Evolutionary conservation across 768 basidiomycete genomes (phyloP).

Genomic region (Pisolithus sp.): DNA sequence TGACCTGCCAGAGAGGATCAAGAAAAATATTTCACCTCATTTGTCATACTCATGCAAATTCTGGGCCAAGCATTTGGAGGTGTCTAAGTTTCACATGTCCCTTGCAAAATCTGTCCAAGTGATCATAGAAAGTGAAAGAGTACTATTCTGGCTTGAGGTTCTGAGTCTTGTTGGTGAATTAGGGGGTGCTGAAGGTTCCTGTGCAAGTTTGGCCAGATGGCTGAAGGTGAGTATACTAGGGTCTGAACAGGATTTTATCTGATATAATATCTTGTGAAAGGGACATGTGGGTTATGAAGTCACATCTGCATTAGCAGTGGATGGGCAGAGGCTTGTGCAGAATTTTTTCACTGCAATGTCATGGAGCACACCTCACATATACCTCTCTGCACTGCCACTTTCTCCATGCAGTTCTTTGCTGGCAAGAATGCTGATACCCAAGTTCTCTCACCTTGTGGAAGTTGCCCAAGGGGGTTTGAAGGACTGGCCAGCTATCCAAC

Average conservation of each 20-base stretch:
- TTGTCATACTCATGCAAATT: conserved; percentile 7
- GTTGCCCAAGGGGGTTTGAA: too few relatives aligned
- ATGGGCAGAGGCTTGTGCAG: conserved; percentile 9
- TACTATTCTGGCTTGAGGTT: conserved; percentile 7
- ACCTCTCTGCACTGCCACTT: too few relatives aligned
- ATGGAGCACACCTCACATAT: too few relatives aligned
- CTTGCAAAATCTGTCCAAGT: background rate
- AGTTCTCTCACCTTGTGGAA: too few relatives aligned
- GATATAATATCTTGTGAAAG: background rate
- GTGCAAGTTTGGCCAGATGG: background rate
- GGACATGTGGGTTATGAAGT: background rate
- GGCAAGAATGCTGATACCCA: too few relatives aligned
- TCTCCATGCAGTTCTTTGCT: too few relatives aligned
- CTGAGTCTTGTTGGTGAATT: background rate
- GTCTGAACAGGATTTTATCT: background rate
- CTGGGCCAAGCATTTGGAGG: conserved; percentile 7
- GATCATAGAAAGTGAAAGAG: conserved; percentile 1
- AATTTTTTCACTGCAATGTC: conserved; percentile 6
- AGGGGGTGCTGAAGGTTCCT: background rate
- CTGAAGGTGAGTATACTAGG: background rate
- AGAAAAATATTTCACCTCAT: conserved; percentile 1
- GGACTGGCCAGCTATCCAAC: too few relatives aligned
- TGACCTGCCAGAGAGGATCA: background rate
- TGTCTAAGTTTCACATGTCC: background rate
- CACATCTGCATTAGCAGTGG: background rate